Percentiles rank a stretch among this genome's conserved stretches.
Conservation (phyloP, 371 early-diverging fungal genomes). For the Mucor sp. region DNA sequence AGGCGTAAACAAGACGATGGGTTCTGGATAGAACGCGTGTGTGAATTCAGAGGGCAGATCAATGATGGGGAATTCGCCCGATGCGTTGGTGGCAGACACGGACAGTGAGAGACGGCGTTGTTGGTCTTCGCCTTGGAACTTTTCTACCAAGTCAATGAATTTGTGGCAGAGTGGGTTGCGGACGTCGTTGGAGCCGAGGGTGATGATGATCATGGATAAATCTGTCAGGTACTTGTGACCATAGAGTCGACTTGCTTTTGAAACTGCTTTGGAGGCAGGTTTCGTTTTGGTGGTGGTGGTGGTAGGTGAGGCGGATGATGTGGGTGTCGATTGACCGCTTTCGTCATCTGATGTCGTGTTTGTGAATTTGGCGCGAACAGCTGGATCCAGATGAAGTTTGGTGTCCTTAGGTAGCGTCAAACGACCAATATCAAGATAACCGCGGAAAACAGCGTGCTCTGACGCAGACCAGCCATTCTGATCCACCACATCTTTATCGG, state of each 20-base stretch:
- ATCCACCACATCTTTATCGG: slow-evolving; percentile 53
- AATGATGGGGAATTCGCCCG: slow-evolving; percentile 63
- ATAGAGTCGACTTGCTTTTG: slow-evolving; percentile 54
- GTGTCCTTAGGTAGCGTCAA: slow-evolving; percentile 44
- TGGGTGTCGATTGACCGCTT: not conserved
- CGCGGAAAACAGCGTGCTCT: slow-evolving; percentile 71
- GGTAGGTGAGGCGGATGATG: not conserved
- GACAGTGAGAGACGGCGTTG: slow-evolving; percentile 58
- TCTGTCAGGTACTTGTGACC: slow-evolving; percentile 71
- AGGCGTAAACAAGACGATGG: slow-evolving; percentile 57
- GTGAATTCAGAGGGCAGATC: slow-evolving; percentile 57
- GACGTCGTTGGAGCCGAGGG: slow-evolving; percentile 69
- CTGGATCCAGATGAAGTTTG: slow-evolving; percentile 2
- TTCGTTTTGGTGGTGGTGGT: not conserved
- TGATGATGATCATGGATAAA: slow-evolving; percentile 66
- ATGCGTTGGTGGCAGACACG: slow-evolving; percentile 61
- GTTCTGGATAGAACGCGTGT: slow-evolving; percentile 51
- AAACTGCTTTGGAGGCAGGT: slow-evolving; percentile 19
- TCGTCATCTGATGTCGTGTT: slow-evolving; percentile 5
- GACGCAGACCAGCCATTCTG: slow-evolving; percentile 66
- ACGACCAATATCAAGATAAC: slow-evolving; percentile 54
- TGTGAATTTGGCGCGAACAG: slow-evolving; percentile 5
- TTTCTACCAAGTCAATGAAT: slow-evolving; percentile 24
- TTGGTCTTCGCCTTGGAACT: slow-evolving; percentile 32
- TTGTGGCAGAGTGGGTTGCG: slow-evolving; percentile 46